These are phyloP conservation scores for Steccherinum ochraceum DNA, from an alignment of 768 basidiomycete genomes.

Conservation along the genomic window DNA sequence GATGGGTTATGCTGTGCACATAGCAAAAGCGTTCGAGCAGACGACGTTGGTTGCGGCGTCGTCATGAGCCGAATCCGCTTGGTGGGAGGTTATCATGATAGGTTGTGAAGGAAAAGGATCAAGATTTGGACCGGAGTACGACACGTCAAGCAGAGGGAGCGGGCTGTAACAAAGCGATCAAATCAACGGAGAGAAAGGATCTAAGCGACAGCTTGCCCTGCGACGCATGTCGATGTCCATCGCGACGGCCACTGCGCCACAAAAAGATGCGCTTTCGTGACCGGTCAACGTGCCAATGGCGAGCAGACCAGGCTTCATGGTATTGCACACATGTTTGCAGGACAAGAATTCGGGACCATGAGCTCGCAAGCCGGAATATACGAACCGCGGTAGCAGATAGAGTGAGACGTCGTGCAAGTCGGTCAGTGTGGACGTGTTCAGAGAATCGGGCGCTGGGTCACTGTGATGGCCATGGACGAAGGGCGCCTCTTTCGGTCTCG, in stretches of 20 bases:
- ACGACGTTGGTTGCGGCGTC: not conserved
- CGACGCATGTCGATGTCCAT: not conserved
- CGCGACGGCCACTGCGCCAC: slow-evolving; percentile 1
- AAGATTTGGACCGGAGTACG: slow-evolving; percentile 4
- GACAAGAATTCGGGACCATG: no score
- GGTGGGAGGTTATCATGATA: slow-evolving; percentile 11
- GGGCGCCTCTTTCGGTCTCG: no score
- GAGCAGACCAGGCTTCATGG: no score
- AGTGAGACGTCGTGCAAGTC: no score
- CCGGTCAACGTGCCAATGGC: no score
- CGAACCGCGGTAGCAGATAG: no score
- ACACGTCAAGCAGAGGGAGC: not conserved
- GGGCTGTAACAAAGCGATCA: not conserved
- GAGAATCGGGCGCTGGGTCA: no score
- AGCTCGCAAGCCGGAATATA: no score
- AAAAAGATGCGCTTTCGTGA: not conserved
- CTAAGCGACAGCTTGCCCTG: slow-evolving; percentile 14
- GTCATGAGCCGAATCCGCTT: not conserved
- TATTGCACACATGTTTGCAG: no score
- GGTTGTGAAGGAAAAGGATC: slow-evolving; percentile 18
- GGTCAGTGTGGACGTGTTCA: no score
- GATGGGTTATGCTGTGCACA: not conserved
- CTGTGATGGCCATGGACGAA: no score
- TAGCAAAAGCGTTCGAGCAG: not conserved
- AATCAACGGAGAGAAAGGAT: not conserved